phyloP scores from a whole-genome alignment of 2,329 filamentous ascomycete species.

The Xylariaceae sp. region DNA sequence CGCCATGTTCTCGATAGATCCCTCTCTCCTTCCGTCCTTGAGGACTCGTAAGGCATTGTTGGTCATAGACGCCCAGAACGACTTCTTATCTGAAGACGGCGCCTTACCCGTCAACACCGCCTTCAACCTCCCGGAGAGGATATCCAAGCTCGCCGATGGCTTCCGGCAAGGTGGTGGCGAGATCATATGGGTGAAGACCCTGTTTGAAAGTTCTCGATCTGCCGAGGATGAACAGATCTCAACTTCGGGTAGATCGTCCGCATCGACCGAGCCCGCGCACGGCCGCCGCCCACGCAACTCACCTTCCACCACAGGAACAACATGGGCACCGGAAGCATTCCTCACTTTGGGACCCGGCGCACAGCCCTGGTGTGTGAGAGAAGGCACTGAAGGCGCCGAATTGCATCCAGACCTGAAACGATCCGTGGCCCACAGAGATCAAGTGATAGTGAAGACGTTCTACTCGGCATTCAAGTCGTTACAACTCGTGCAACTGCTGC shows the following conservation, averaged over 20 bases:
- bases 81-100: constrained; percentile 70
- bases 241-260: constrained; percentile 32
- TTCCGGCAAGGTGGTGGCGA: constrained; percentile 69
- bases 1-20: constrained; percentile 55
- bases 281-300: constrained; percentile 22
- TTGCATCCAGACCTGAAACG: constrained; percentile 41
- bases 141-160: constrained; percentile 61
- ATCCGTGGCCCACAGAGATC: constrained; percentile 45
- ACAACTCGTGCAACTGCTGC: constrained; percentile 68
- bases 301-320: constrained; percentile 24
- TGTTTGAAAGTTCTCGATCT: constrained; percentile 62
- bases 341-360: constrained; percentile 34
- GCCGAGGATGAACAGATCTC: constrained; percentile 52
- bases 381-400: constrained; percentile 42
- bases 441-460: constrained; percentile 63
- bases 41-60: constrained; percentile 67
- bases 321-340: constrained; percentile 32
- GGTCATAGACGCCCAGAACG: constrained; percentile 83
- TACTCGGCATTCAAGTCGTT: constrained; percentile 86
- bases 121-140: constrained; percentile 62
- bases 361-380: constrained; percentile 40
- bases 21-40: constrained; percentile 51
- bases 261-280: constrained; percentile 13
- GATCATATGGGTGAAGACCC: constrained; percentile 81
- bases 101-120: constrained; percentile 63